Evolutionary conservation across 2,329 filamentous ascomycete genomes (phyloP).

Genomic region (Pseudogymnoascus sp.): DNA sequence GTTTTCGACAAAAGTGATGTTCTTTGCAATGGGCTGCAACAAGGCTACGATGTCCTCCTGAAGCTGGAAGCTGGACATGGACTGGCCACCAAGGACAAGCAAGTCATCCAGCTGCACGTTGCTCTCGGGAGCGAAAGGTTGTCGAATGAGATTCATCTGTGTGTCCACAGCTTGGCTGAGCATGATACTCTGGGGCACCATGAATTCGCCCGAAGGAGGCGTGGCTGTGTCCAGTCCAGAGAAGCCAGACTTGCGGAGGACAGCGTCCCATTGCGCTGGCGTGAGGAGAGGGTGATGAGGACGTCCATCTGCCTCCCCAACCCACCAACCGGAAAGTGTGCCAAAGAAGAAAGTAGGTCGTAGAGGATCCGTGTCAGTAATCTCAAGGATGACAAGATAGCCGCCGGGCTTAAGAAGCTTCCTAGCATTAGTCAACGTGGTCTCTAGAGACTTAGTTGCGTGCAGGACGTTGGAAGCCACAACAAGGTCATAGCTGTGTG

Average conservation of each 20-base stretch:
- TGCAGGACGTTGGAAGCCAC: constrained; percentile 33
- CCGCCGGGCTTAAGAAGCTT: constrained; percentile 25
- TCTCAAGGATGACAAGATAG: constrained; percentile 21
- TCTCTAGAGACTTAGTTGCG: constrained; percentile 25
- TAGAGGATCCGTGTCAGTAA: constrained; percentile 20
- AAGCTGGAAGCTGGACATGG: constrained; percentile 12
- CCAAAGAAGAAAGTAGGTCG: constrained; percentile 26
- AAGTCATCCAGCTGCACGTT: constrained; percentile 1
- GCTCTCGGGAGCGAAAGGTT: constrained; percentile 19
- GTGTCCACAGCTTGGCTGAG: constrained; percentile 30
- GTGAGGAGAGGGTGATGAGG: constrained; percentile 10
- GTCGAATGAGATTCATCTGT: constrained; percentile 22
- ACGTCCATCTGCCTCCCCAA: constrained; percentile 24
- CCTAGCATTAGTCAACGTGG: constrained; percentile 20
- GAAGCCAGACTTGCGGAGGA: constrained; percentile 24
- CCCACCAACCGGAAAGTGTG: constrained; percentile 28
- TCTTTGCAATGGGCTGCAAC: neutral
- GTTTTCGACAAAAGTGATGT: constrained; percentile 15
- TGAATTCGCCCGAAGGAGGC: constrained; percentile 6
- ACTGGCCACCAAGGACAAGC: constrained; percentile 19
- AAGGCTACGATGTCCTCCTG: constrained; percentile 4
- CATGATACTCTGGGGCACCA: constrained; percentile 22
- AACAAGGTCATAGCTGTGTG: constrained; percentile 29
- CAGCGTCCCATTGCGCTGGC: constrained; percentile 19
- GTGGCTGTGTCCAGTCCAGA: constrained; percentile 25